These are phyloP conservation scores for Cylindrotheca fusiformis DNA, from an alignment of 108 stramenopile genomes.

Conservation along the genomic window DNA sequence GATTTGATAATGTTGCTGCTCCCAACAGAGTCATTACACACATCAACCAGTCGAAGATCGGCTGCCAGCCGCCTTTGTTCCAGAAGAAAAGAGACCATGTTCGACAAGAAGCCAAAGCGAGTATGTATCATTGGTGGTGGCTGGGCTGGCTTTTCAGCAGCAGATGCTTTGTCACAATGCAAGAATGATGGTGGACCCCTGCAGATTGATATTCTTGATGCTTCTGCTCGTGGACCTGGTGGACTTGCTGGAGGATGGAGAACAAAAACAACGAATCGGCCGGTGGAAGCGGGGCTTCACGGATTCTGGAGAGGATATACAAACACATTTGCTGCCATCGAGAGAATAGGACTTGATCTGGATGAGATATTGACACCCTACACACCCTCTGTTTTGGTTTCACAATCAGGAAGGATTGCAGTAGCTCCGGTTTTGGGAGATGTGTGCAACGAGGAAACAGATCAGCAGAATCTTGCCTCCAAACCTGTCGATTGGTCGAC, in stretches of 20 bases:
- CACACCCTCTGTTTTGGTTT: conserved; percentile 64
- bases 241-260: conserved; percentile 71
- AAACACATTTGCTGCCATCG: conserved; percentile 78
- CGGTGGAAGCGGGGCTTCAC: conserved; percentile 85
- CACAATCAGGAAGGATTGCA: conserved; percentile 68
- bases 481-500: not conserved
- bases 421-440: conserved; percentile 66
- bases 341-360: conserved; percentile 56
- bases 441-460: conserved; percentile 14
- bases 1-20: no score
- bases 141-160: conserved; percentile 78
- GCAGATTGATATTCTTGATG: conserved; percentile 66
- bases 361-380: conserved; percentile 69
- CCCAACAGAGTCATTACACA: no score
- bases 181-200: conserved; percentile 7
- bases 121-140: conserved; percentile 75
- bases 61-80: no score
- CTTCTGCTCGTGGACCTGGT: conserved; percentile 58
- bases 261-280: conserved; percentile 36
- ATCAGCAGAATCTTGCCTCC: conserved; percentile 1
- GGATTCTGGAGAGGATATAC: conserved; percentile 86
- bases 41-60: no score
- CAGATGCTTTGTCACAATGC: conserved; percentile 31
- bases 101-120: conserved; percentile 15
- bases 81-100: no score